These are phyloP conservation scores for Myriosclerotinia scirpicola DNA, from an alignment of 2,329 filamentous ascomycete genomes.

Conservation along the genomic window DNA sequence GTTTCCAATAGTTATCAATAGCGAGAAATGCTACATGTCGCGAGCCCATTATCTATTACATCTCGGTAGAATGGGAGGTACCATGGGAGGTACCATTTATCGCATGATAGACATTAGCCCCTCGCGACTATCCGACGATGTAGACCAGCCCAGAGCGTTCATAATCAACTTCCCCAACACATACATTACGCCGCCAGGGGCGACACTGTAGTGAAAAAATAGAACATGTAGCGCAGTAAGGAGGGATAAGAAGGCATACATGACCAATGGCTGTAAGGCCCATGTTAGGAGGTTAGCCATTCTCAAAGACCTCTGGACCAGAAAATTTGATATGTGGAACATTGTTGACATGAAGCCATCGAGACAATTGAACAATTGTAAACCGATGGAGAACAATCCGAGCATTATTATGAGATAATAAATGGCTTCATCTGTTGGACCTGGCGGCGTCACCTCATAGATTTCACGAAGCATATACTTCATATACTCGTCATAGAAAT, in stretches of 20 bases:
- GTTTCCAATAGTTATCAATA: not conserved
- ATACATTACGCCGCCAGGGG: not conserved
- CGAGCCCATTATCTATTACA: not conserved
- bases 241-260: not conserved
- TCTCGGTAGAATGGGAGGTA: not conserved
- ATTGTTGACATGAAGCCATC: not conserved
- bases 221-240: not conserved
- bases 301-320: not conserved
- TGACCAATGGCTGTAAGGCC: not conserved
- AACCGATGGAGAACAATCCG: no score
- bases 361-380: not conserved
- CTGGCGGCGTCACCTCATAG: not conserved
- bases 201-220: not conserved
- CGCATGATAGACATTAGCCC: no score
- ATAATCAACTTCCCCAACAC: no score
- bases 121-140: not conserved
- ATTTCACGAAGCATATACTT: slow-evolving; percentile 1
- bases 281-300: not conserved
- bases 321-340: not conserved
- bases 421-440: not conserved
- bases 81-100: not conserved
- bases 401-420: not conserved
- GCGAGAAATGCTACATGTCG: not conserved
- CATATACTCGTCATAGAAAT: not conserved
- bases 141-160: not conserved